Conservation (phyloP, 768 basidiomycete species). For the Kwoniella dejecticola region DNA sequence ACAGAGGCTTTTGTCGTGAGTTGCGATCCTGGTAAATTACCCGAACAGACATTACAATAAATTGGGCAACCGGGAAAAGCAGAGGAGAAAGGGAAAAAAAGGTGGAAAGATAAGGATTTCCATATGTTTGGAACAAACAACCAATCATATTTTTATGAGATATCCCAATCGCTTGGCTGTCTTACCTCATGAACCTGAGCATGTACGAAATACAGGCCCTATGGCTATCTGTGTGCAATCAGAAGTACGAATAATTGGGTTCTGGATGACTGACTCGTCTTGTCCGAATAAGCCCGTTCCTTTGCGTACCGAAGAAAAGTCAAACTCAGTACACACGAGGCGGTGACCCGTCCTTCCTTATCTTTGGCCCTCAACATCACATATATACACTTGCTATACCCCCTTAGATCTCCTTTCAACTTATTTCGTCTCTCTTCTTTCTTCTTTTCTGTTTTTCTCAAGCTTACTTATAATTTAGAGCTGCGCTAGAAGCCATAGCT, state of each 20-base stretch:
- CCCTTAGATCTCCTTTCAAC: background rate
- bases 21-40: too few species aligned
- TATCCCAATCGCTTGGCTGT: background rate
- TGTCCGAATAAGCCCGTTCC: constrained; percentile 4
- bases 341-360: background rate
- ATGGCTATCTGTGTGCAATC: too few species aligned
- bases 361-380: background rate
- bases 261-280: background rate
- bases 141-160: constrained; percentile 6
- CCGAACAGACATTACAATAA: too few species aligned
- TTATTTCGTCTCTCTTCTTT: background rate
- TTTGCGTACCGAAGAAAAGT: background rate
- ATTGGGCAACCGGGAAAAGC: too few species aligned
- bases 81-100: too few species aligned
- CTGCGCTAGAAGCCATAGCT: constrained; percentile 1
- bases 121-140: background rate
- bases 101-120: constrained; percentile 8
- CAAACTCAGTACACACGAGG: background rate
- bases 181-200: background rate
- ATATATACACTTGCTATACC: background rate
- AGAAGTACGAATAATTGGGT: background rate
- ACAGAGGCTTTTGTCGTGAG: too few species aligned
- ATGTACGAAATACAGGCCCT: too few species aligned
- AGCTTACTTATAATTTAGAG: background rate
- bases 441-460: background rate